These are phyloP conservation scores for Euphorbia corollata DNA, from an alignment of 441 rosid species.

Conservation along the genomic window DNA sequence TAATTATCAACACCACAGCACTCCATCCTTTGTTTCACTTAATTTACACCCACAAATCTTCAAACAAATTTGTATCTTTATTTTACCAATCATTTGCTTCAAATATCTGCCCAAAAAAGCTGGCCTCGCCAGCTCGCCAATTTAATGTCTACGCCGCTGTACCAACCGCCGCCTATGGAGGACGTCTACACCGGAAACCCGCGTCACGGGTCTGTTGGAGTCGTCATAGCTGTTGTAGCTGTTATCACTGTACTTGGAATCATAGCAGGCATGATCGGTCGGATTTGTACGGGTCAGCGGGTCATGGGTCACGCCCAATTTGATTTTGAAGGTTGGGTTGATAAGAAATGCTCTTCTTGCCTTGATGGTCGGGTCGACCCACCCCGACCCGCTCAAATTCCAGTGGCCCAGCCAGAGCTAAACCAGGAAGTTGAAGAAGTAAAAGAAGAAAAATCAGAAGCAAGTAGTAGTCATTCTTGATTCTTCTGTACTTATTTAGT, in stretches of 20 bases:
- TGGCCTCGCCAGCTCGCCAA: not conserved
- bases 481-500: not conserved
- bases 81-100: not conserved
- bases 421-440: constrained; percentile 19
- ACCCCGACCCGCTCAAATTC: constrained; percentile 25
- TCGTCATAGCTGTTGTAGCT: constrained; percentile 55
- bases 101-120: not conserved
- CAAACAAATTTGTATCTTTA: too few relatives aligned
- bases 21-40: too few relatives aligned
- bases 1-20: too few relatives aligned
- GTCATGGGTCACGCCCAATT: constrained; percentile 44
- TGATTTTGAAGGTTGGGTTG: constrained; percentile 61
- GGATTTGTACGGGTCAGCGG: constrained; percentile 52
- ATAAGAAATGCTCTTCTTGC: constrained; percentile 58
- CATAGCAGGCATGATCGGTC: constrained; percentile 54
- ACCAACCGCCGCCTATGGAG: constrained; percentile 34
- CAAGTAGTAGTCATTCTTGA: constrained; percentile 26
- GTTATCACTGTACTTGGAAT: constrained; percentile 51
- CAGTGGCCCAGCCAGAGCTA: constrained; percentile 23
- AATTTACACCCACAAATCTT: too few relatives aligned
- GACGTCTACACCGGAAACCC: constrained; percentile 32
- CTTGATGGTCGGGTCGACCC: constrained; percentile 43
- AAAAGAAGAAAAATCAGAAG: constrained; percentile 19
- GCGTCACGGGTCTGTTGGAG: constrained; percentile 52
- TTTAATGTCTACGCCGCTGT: constrained; percentile 33